Base-by-base conservation (phyloP, 2,329 filamentous ascomycete species). In the Epichloe sp. region DNA sequence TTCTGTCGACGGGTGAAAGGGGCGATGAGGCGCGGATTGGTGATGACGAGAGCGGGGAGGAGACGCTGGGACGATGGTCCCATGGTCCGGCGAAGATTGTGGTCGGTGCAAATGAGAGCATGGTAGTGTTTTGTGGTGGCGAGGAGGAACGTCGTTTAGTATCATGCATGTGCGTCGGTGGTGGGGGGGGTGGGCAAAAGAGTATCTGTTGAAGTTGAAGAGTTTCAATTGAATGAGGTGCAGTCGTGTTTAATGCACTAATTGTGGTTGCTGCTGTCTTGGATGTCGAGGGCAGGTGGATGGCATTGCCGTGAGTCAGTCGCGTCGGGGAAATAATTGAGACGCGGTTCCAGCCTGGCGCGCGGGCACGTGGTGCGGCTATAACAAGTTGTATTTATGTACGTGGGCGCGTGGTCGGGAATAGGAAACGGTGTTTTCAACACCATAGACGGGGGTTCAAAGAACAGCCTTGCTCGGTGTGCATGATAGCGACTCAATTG, bases 1-100 rank as follows among this genome's bases (percentile, higher is more conserved):
- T 74, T 15, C 63, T 61, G 51, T 75, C 61, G 54, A 70, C 65
- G 17, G 69, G 66, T 1, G 71, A 73, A 8, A 74, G 65, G 11
- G 69, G 67, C 11, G 76, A 73, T 5, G 73, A 70, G n/a, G 73
- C 70, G 57, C 77, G 76, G 49, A 79, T 63, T 12, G 78, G 78
- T 3, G 78, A 80, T 2, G 78, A 82, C 3, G 79, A 79, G 4
- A 80, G 74, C 5, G 77, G 78, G 46, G 79, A 82, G 1, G 79
- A 66, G 34, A 73, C 65, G 37, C 64, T 54, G 2, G 78, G 78
- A 15, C 70, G 70, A 62, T 73, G 63, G 47, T 71, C 65, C 63
- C 72, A 73, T 35, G 65, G 61, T 51, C 66, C 63, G 48, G 68
- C 66, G 59, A 75, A 72, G 47, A 70, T 65, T 17, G 73, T 69